Evolutionary conservation across 441 rosid species (phyloP).

Genomic region (Syzygium syzygioides): DNA sequence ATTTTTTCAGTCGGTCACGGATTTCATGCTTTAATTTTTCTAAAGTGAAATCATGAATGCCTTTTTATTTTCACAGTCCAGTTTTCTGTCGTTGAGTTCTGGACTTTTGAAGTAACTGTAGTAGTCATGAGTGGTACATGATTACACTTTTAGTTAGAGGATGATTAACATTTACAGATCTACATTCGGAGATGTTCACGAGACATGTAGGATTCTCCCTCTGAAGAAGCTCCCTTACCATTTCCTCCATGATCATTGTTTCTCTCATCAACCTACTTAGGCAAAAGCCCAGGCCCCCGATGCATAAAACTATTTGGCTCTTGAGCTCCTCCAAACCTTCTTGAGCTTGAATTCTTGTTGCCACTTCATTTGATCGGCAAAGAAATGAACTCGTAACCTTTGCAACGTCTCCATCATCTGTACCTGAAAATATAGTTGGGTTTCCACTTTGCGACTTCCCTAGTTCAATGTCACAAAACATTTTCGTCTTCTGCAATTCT

Average conservation of each 20-base stretch:
- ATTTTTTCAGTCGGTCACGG: background rate
- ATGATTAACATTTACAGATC: background rate
- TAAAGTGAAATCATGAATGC: background rate
- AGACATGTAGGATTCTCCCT: constrained; percentile 32
- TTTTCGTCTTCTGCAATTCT: constrained; percentile 29
- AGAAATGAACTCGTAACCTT: constrained; percentile 22
- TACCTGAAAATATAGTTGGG: background rate
- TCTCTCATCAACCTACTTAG: constrained; percentile 45
- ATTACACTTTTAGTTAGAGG: background rate
- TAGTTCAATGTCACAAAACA: constrained; percentile 36
- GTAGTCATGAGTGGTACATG: background rate
- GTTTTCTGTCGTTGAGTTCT: background rate
- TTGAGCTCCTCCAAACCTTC: constrained; percentile 34
- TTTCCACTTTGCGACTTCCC: constrained; percentile 23
- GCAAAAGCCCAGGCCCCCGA: constrained; percentile 53
- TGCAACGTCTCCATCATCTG: constrained; percentile 20
- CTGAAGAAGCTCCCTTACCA: constrained; percentile 35
- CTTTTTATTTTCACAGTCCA: background rate
- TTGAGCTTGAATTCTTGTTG: constrained; percentile 7
- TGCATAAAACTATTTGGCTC: constrained; percentile 31
- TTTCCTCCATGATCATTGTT: constrained; percentile 38
- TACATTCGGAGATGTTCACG: constrained; percentile 17
- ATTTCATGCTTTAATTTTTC: background rate
- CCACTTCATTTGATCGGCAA: constrained; percentile 22
- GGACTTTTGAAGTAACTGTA: background rate